A percentile compares a stretch with the other conserved stretches of the same genome.
Conservation (phyloP, 2,329 filamentous ascomycete genomes). For the Mycosphaerella sp. region DNA sequence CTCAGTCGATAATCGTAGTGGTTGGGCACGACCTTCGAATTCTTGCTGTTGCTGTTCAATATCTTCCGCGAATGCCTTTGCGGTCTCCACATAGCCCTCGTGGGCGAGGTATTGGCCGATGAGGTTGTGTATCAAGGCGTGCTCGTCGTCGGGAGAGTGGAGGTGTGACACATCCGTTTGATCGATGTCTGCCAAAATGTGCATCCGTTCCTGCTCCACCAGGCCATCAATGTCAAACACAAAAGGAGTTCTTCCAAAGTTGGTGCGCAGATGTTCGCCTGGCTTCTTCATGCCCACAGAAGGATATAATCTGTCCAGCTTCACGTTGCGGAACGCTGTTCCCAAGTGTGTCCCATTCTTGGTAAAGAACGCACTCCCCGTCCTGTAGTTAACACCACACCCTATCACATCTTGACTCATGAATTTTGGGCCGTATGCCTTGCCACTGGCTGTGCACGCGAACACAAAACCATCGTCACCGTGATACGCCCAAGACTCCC, state of each 20-base stretch:
- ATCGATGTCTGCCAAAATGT: conserved; percentile 57
- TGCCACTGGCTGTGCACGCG: conserved; percentile 50
- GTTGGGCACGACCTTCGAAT: conserved; percentile 36
- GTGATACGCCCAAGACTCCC: conserved; percentile 60
- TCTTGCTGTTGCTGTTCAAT: conserved; percentile 63
- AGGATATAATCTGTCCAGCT: conserved; percentile 56
- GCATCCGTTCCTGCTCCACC: conserved; percentile 61
- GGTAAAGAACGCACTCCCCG: conserved; percentile 57
- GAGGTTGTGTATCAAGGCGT: conserved; percentile 71
- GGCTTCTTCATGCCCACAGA: conserved; percentile 61
- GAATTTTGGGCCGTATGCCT: conserved; percentile 56
- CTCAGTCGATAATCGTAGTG: conserved; percentile 45
- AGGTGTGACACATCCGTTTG: conserved; percentile 52
- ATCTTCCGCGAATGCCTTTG: conserved; percentile 72
- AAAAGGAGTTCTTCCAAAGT: conserved; percentile 67
- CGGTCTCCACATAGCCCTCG: conserved; percentile 92
- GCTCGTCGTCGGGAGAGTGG: conserved; percentile 61
- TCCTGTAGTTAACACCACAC: conserved; percentile 59
- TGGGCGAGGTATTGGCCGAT: conserved; percentile 86
- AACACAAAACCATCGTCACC: conserved; percentile 61
- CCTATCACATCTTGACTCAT: conserved; percentile 55
- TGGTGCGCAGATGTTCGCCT: conserved; percentile 52
- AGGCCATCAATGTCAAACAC: conserved; percentile 85
- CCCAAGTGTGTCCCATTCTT: conserved; percentile 57
- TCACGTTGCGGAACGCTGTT: conserved; percentile 62